Conservation (phyloP, 2,329 filamentous ascomycete genomes). For the Cadophora sp. region DNA sequence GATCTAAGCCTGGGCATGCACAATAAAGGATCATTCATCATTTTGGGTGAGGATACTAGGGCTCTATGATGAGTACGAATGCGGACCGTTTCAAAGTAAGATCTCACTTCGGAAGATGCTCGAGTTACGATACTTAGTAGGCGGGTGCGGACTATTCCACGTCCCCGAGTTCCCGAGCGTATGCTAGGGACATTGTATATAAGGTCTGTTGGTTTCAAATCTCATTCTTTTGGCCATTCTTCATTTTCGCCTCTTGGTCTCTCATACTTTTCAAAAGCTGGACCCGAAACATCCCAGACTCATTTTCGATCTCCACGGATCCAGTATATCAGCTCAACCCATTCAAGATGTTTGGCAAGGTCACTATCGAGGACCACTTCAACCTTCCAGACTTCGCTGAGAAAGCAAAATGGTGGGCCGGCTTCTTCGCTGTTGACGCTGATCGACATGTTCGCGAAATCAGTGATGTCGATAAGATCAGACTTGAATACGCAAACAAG, state of each 20-base stretch:
- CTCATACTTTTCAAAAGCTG: neutral
- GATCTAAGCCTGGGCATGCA: neutral
- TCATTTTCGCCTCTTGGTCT: neutral
- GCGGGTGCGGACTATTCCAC: neutral
- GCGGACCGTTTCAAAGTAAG: neutral
- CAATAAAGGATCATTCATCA: neutral
- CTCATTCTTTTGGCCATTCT: neutral
- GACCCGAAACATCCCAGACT: neutral
- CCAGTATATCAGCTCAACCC: neutral
- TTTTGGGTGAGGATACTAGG: neutral
- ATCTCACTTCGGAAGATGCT: conserved; percentile 2
- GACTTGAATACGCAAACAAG: conserved; percentile 52
- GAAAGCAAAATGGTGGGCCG: conserved; percentile 66
- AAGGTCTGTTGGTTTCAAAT: neutral
- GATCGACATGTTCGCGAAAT: conserved; percentile 65
- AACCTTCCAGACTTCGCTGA: conserved; percentile 64
- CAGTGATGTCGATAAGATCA: conserved; percentile 51
- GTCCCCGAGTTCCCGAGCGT: neutral
- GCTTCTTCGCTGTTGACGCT: conserved; percentile 63
- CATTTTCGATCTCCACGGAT: neutral
- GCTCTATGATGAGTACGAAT: neutral
- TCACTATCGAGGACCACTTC: conserved; percentile 68
- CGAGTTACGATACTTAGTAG: neutral
- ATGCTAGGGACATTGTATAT: neutral
- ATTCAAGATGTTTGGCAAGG: conserved; percentile 61